phyloP scores from a whole-genome alignment of 2,329 filamentous ascomycete species.

The Fragosphaeria purpurea region DNA sequence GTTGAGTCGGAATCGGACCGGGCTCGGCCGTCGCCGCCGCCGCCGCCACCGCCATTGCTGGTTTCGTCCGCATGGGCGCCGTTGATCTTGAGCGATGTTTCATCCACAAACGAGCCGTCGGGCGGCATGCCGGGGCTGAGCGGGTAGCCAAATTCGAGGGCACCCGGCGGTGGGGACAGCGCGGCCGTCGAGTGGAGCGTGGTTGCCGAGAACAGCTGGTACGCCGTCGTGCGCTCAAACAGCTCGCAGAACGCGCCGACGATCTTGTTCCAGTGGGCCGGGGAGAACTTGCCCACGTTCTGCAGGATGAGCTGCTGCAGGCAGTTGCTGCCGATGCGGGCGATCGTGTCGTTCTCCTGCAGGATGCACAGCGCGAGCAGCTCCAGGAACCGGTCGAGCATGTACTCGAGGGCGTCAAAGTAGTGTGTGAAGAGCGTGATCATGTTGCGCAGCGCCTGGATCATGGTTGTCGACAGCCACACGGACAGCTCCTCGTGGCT shows the following conservation, averaged over 20 bases:
- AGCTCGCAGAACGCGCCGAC: conserved; percentile 93
- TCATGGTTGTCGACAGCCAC: conserved; percentile 99
- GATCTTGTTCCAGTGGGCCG: conserved; percentile 86
- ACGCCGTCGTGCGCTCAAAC: conserved; percentile 88
- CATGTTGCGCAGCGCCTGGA: conserved; percentile 95
- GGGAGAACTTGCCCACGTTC: conserved; percentile 85
- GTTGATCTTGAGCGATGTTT: conserved; percentile 53
- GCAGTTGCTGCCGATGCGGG: conserved; percentile 95
- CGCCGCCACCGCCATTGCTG: conserved; percentile 41
- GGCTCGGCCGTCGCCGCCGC: conserved; percentile 20
- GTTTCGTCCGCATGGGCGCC: conserved; percentile 34
- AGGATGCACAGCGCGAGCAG: conserved; percentile 92
- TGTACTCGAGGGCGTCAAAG: conserved; percentile 90
- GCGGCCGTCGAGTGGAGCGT: conserved; percentile 44
- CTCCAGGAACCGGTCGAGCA: conserved; percentile 96
- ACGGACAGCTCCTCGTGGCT: conserved; percentile 97
- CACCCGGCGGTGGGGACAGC: conserved; percentile 42
- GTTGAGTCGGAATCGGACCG: conserved; percentile 21
- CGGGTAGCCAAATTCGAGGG: conserved; percentile 38
- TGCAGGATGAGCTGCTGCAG: conserved; percentile 92
- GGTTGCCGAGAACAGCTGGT: conserved; percentile 86
- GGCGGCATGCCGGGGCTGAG: conserved; percentile 26
- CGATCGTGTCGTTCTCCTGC: conserved; percentile 97
- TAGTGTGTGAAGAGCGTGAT: conserved; percentile 98
- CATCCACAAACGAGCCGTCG: conserved; percentile 27